Evolutionary conservation across 2,329 filamentous ascomycete genomes (phyloP), one percentile per base, ranked within the genome.

Genomic region (Aurifilum marmelostoma): DNA sequence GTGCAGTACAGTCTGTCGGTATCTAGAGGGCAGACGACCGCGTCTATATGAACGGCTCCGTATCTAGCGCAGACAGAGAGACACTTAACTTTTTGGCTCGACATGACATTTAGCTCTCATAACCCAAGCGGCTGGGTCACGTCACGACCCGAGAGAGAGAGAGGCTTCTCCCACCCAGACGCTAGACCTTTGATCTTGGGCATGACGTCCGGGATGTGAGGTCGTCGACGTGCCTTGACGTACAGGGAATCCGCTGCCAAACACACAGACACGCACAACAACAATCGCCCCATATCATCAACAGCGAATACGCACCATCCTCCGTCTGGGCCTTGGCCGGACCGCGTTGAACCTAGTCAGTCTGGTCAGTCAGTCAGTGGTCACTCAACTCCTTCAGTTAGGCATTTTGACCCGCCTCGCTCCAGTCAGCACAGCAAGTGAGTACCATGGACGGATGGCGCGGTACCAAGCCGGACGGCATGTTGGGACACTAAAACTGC

Each of bases 151-250:
- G 18, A 43, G 39, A n/a, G 21, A 47, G 18, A 43, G 39, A n/a
- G 21, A 47, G 8, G 43, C 18, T 47, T 47, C n/a, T 47, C 43
- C 43, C 43, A 47, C 14, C 52, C 52, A 29, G 27, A 27, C 27
- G 27, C 52, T 56, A 56, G 52, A 16, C 11, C 27, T 39, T 39
- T 16, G 52, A 14, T 56, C 24, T 18, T n/a, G 14, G 43, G 24
- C 5, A 56, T 56, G 52, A 56, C 52, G 52, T 56, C 52, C 52
- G 27, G 52, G 52, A 56, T 29, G 8, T 29, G 52, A 56, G 52
- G 52, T 29, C 24, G 52, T 56, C 14, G 18, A 47, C 29, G 27
- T 29, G 52, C 14, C 52, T 24, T 56, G 52, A 56, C 52, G 18
- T 27, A 16, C 52, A 56, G 52, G 52, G 52, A 29, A 56, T 12